phyloP scores from a whole-genome alignment of 257 asterid species.

The Gardenia jasminoides region DNA sequence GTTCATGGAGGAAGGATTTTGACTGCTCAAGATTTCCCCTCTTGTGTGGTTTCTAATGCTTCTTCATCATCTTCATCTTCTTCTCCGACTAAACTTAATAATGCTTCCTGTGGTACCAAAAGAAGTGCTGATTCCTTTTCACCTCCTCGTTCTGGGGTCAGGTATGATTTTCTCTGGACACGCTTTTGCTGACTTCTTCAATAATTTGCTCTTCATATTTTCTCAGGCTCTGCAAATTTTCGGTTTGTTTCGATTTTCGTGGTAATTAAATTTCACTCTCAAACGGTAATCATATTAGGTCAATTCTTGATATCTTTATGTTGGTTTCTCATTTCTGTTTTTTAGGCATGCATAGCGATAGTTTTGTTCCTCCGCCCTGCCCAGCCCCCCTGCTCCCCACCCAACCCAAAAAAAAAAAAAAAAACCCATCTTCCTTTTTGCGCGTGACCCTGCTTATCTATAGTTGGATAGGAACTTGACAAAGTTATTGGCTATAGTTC shows the following conservation, averaged over 20 bases:
- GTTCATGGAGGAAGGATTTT: slow-evolving; percentile 52
- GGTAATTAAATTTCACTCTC: not conserved
- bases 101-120: slow-evolving; percentile 58
- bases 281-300: not conserved
- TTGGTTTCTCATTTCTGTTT: not conserved
- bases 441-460: not conserved
- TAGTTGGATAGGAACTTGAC: not conserved
- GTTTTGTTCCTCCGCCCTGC: too few species aligned
- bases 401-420: too few species aligned
- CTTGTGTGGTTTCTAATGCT: slow-evolving; percentile 35
- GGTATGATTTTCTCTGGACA: slow-evolving; percentile 30
- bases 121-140: slow-evolving; percentile 78
- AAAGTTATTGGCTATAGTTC: slow-evolving; percentile 4
- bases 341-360: not conserved
- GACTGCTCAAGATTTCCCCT: slow-evolving; percentile 53
- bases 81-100: slow-evolving; percentile 39
- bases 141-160: slow-evolving; percentile 67
- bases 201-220: not conserved
- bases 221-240: not conserved
- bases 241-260: not conserved
- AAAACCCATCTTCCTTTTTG: not conserved
- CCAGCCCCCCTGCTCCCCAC: not conserved
- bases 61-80: slow-evolving; percentile 60
- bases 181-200: not conserved
- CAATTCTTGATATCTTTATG: not conserved